Percentiles rank a stretch among this genome's conserved stretches.
Evolutionary conservation across 2,329 filamentous ascomycete species (phyloP).

Genomic region (Aciculosporium take): DNA sequence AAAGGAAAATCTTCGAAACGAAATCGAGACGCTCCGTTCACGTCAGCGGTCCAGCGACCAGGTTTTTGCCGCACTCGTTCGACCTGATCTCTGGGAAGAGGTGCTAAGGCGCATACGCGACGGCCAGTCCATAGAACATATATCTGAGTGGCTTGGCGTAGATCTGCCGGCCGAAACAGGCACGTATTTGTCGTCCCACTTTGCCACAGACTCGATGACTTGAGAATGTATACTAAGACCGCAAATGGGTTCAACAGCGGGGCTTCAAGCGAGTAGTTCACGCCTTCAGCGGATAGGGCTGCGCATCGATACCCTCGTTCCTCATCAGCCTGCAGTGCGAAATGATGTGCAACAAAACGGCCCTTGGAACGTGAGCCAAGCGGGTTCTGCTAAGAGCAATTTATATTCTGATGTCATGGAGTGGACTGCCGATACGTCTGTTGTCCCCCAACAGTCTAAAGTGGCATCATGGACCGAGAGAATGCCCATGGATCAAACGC

Average conservation of each 20-base stretch:
- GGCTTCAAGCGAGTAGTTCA: conserved; percentile 12
- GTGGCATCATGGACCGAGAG: conserved; percentile 38
- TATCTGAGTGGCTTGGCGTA: conserved; percentile 39
- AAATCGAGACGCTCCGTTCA: conserved; percentile 42
- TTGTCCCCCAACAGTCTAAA: conserved; percentile 27
- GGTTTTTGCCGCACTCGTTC: conserved; percentile 39
- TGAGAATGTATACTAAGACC: conserved; percentile 3
- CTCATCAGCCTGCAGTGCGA: conserved; percentile 16
- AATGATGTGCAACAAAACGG: conserved; percentile 30
- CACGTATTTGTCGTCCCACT: conserved; percentile 12
- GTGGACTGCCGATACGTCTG: conserved; percentile 27
- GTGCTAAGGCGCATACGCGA: conserved; percentile 37
- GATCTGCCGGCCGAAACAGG: conserved; percentile 18
- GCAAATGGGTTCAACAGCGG: conserved; percentile 12
- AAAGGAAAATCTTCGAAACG: conserved; percentile 44
- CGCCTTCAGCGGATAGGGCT: conserved; percentile 14
- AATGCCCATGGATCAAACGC: conserved; percentile 20
- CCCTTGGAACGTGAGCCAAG: conserved; percentile 36
- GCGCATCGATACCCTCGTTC: conserved; percentile 14
- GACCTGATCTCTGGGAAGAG: conserved; percentile 37
- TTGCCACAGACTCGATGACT: too few species aligned
- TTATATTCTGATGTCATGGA: conserved; percentile 33
- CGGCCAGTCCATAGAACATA: conserved; percentile 39
- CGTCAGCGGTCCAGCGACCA: conserved; percentile 41
- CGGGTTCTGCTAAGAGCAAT: conserved; percentile 30